These are phyloP conservation scores for Chenopodium berlandieri DNA, from an alignment of 148 eudicot species.

Conservation along the genomic window DNA sequence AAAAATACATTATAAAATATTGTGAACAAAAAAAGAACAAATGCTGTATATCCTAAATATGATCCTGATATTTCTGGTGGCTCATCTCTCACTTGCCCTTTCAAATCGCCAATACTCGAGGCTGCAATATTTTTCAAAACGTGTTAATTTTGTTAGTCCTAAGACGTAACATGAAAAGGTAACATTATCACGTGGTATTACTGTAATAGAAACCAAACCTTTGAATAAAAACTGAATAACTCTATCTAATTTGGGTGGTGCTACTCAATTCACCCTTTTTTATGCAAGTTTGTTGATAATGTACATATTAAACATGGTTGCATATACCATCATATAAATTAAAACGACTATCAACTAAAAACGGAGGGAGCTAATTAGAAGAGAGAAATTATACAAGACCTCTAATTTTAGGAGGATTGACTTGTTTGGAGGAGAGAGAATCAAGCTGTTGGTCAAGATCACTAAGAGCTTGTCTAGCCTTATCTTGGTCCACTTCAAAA, in stretches of 20 bases:
- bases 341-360: background rate
- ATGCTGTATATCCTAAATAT: constrained; percentile 27
- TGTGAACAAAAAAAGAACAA: constrained; percentile 38
- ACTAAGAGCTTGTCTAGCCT: constrained; percentile 64
- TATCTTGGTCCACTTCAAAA: constrained; percentile 55
- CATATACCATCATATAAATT: too few species aligned
- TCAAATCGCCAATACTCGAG: constrained; percentile 29
- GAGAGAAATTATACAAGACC: constrained; percentile 23
- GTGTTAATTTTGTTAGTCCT: background rate
- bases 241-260: too few species aligned
- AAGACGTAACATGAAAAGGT: too few species aligned
- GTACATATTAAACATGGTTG: too few species aligned
- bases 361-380: background rate
- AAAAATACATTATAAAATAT: constrained; percentile 61
- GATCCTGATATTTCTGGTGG: constrained; percentile 38
- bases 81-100: constrained; percentile 35
- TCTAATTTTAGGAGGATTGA: constrained; percentile 45
- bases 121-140: constrained; percentile 36
- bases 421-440: constrained; percentile 42
- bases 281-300: too few species aligned
- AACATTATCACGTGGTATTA: too few species aligned
- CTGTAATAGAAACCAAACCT: too few species aligned
- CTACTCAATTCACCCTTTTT: too few species aligned
- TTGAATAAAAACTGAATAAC: too few species aligned
- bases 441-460: constrained; percentile 65